Evolutionary conservation across 148 eudicot species (phyloP).

Genomic region (Gaultheria prostrata): DNA sequence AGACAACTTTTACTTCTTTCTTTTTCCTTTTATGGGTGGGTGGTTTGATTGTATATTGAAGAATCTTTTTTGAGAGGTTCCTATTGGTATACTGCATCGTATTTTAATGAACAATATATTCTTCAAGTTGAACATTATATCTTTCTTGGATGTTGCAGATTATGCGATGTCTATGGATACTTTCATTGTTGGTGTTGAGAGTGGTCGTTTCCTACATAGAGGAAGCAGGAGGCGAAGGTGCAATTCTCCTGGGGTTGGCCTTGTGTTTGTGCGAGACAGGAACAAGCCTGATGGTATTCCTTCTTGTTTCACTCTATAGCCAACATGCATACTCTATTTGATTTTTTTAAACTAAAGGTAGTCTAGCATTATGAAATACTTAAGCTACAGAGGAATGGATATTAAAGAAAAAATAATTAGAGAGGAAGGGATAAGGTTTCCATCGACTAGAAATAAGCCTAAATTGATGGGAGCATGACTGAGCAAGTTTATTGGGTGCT

Average conservation of each 20-base stretch:
- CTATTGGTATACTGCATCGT: constrained; percentile 1
- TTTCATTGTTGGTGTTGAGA: constrained; percentile 71
- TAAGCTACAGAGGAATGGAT: not conserved
- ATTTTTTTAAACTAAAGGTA: not conserved
- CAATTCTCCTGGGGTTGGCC: constrained; percentile 51
- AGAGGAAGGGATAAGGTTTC: not conserved
- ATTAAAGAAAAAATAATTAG: too few relatives aligned
- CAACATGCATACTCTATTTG: not conserved
- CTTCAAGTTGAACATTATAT: not conserved
- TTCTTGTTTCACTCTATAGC: not conserved
- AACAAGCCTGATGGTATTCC: constrained; percentile 48
- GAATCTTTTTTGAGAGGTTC: constrained; percentile 2
- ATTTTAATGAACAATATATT: not conserved
- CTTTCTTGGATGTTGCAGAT: constrained; percentile 47
- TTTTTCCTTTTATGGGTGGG: not conserved
- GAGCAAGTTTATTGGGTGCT: not conserved
- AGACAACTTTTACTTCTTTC: not conserved
- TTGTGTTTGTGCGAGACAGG: constrained; percentile 59
- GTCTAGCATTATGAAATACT: not conserved
- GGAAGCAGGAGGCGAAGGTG: constrained; percentile 11
- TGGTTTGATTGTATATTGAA: not conserved
- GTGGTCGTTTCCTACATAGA: constrained; percentile 40
- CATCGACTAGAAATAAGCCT: not conserved
- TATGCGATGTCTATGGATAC: constrained; percentile 54
- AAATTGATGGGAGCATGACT: constrained; percentile 1